Base-by-base conservation (phyloP, 148 eudicot genomes). In the Fagopyrum tataricum region DNA sequence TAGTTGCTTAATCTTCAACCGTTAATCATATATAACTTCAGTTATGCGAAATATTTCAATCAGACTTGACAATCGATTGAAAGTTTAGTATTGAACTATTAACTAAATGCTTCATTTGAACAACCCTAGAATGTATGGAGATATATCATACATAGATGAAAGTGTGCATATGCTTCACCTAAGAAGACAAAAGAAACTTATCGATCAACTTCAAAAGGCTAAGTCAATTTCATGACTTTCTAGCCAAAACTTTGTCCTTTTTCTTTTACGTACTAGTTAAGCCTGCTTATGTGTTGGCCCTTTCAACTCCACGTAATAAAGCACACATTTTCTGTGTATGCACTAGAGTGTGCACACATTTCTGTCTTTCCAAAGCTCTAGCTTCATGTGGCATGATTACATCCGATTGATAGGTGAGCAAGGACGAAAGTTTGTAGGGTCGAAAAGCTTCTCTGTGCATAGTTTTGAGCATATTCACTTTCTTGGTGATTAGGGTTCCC, bases 281-380 rank as follows among this genome's bases (percentile, higher is more conserved):
- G 53, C 53, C 15, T 49, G 53, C 53, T 49, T 49, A 15, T 11
- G 53, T 49, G 3, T 49, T 11, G 53, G 17, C 53, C 53, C 53
- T 49, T 49, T 49, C 53, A 49, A 49, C 53, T 49, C 53, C 53
- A 49, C 53, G 53, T 17, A 49, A 49, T 49, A 49, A 49, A 49
- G 53, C 53, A 48, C 53, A 49, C 53, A 49, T 14, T 11, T 13
- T 49, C n/a, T 49, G 17, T 49, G 47, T 44, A 9, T 44, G 11
- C 11, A 44, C 11, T 44, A 44, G 53, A 46, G 49, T 46, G 14
- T 46, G 49, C 49, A 46, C 37, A 31, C 37, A 31, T 31, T 31
- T 31, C 1, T 31, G 37, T 31, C 37, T 31, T 31, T 31, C 37
- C 37, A 31, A 31, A 31, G 37, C 37, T 3, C 37, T 46, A 46